Evolutionary conservation across 2,329 filamentous ascomycete species (phyloP).

Genomic region (Beauveria australis): DNA sequence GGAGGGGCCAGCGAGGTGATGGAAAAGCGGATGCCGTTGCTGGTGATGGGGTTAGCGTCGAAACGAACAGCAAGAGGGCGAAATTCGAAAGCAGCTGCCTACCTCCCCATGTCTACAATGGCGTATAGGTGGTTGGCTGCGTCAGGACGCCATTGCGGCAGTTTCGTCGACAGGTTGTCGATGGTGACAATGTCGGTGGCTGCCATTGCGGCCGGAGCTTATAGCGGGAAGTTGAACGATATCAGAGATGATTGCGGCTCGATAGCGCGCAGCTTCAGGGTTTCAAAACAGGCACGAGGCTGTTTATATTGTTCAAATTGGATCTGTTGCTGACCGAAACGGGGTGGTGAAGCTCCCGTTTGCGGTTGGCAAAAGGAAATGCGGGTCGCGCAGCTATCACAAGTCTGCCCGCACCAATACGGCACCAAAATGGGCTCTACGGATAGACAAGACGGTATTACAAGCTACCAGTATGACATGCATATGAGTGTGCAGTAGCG

Average conservation of each 20-base stretch:
- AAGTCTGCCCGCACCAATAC: neutral
- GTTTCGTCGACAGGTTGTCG: conserved; percentile 39
- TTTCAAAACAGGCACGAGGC: neutral
- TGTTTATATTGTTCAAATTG: neutral
- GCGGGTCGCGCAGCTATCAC: neutral
- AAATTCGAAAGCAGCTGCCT: conserved; percentile 5
- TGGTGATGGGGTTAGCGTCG: conserved; percentile 23
- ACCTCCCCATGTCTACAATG: conserved; percentile 55
- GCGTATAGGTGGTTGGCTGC: conserved; percentile 44
- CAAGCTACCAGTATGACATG: no score
- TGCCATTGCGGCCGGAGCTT: conserved; percentile 18
- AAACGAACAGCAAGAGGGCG: conserved; percentile 1
- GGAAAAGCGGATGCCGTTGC: conserved; percentile 90
- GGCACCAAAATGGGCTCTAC: neutral
- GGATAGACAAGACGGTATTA: no score
- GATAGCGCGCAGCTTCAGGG: neutral
- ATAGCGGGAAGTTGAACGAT: neutral
- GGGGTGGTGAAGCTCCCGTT: neutral
- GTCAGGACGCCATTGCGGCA: conserved; percentile 40
- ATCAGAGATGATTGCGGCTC: neutral
- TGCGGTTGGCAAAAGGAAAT: neutral
- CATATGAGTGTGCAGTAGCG: no score
- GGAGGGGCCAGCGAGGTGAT: conserved; percentile 72
- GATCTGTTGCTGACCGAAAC: neutral
- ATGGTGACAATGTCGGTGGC: conserved; percentile 40